A percentile compares a stretch with the other conserved stretches of the same genome.
These are phyloP conservation scores for Aspergillus incahuasiensis DNA, from an alignment of 495 filamentous ascomycete genomes.

Conservation along the genomic window DNA sequence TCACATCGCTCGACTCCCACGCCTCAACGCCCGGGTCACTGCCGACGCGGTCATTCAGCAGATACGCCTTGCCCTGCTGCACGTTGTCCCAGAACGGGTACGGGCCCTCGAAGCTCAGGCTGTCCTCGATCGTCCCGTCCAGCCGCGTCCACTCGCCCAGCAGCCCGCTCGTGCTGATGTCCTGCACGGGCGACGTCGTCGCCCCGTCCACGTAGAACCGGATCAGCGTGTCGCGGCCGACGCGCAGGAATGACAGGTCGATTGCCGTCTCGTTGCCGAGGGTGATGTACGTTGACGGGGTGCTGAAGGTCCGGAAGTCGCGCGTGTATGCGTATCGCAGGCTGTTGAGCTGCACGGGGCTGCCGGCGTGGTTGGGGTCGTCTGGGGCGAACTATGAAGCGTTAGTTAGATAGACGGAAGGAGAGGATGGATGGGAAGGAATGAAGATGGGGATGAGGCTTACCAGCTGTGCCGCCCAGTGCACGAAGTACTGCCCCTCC, in stretches of 20 bases:
- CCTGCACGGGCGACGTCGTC: slow-evolving; percentile 2
- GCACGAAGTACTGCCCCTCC: slow-evolving; percentile 16
- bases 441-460: background rate
- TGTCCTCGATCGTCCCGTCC: slow-evolving; percentile 4
- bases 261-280: slow-evolving; percentile 4
- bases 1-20: slow-evolving; percentile 10
- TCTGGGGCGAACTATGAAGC: slow-evolving; percentile 10
- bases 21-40: slow-evolving; percentile 10
- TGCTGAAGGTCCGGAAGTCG: slow-evolving; percentile 17
- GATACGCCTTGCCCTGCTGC: slow-evolving; percentile 10
- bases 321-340: slow-evolving; percentile 17
- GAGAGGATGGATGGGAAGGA: background rate
- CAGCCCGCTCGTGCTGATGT: slow-evolving; percentile 17
- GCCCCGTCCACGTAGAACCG: slow-evolving; percentile 14
- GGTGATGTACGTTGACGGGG: slow-evolving; percentile 10
- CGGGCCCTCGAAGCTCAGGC: slow-evolving; percentile 12
- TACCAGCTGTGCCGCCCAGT: slow-evolving; percentile 18
- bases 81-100: slow-evolving; percentile 17
- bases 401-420: background rate
- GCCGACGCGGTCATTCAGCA: slow-evolving; percentile 12
- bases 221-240: slow-evolving; percentile 4
- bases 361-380: slow-evolving; percentile 11
- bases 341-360: slow-evolving; percentile 3
- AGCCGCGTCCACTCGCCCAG: slow-evolving; percentile 12
- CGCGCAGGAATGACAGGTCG: slow-evolving; percentile 10